Base-by-base conservation (phyloP, 192 early-diverging fungal genomes). In the Coemansia guatemalensis region DNA sequence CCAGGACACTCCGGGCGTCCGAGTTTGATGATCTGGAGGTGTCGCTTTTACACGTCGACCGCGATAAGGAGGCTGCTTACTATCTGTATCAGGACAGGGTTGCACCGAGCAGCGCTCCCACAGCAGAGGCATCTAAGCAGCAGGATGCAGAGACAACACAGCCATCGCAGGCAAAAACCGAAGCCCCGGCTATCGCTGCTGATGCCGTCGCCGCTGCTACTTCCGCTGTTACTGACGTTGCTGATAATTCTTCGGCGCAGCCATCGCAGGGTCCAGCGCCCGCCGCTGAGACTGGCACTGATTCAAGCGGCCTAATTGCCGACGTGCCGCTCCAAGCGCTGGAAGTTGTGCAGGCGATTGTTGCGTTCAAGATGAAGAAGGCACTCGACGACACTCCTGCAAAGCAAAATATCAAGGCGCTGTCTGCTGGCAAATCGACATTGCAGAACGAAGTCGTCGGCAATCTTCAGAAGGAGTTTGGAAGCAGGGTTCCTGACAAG, bases 401-500 rank as follows among this genome's bases (percentile, higher is more conserved):
- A 49, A 62, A 61, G 14, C 60, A 94, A 81, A 92, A 92, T 57
- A 84, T 94, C 47, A 82, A 97, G 83, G 89, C 92, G 49, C 86
- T 95, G 39, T 26, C 90, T 94, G 48, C 51, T 90, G 92, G 67
- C 94, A 93, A 78, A 91, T 90, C 91, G 14, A 96, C 92, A 48
- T 82, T 95, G 17, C 94, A 94, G 71, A 95, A 95, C 82, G 92
- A 95, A 60, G 93, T 94, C 50, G 84, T 95, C 55, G 92, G 91
- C 69, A 92, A 94, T 72, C 77, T 95, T 24, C 88, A 88, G 53
- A 92, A 90, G 59, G 93, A 95, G 74, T 92, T 95, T 82, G 86
- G 87, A 62, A 85, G 80, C 62, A 86, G 81, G 61, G 86, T 90
- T 50, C 90, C 92, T 30, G 93, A 95, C 65, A 93, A 94, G 77